These are phyloP conservation scores for Rubia balearica DNA, from an alignment of 305 asterid species.

Conservation along the genomic window DNA sequence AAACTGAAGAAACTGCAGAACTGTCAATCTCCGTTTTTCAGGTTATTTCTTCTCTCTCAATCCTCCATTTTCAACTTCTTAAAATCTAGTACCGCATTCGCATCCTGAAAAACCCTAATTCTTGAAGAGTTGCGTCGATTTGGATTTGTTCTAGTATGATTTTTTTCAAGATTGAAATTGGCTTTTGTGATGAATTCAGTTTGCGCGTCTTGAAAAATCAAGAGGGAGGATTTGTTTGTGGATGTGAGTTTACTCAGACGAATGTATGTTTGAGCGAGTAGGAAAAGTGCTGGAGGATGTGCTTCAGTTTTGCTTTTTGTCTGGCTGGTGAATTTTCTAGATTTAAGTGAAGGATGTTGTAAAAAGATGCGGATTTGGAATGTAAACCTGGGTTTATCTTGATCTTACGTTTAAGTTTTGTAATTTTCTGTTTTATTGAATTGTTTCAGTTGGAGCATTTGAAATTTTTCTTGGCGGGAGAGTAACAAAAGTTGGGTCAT, in stretches of 20 bases:
- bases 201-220: not conserved
- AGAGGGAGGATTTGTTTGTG: not conserved
- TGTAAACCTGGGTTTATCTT: not conserved
- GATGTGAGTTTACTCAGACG: not conserved
- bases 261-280: not conserved
- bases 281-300: not conserved
- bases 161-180: conserved; percentile 2
- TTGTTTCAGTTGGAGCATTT: conserved; percentile 2
- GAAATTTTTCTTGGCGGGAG: not conserved
- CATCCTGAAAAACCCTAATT: not conserved
- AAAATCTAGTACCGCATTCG: not conserved
- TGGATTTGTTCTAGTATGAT: not conserved
- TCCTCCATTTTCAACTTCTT: not conserved
- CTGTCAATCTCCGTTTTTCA: not conserved
- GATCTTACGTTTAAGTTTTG: not conserved
- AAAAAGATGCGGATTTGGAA: not conserved
- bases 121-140: not conserved
- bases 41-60: not conserved
- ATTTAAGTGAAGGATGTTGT: not conserved
- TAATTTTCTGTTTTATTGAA: not conserved
- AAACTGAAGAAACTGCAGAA: conserved; percentile 1
- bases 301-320: too few species aligned
- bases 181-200: not conserved
- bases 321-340: not conserved
- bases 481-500: not conserved